Percentiles rank a stretch among this genome's conserved stretches.
These are phyloP conservation scores for Aurifilum marmelostoma DNA, from an alignment of 2,329 filamentous ascomycete genomes.

Conservation along the genomic window DNA sequence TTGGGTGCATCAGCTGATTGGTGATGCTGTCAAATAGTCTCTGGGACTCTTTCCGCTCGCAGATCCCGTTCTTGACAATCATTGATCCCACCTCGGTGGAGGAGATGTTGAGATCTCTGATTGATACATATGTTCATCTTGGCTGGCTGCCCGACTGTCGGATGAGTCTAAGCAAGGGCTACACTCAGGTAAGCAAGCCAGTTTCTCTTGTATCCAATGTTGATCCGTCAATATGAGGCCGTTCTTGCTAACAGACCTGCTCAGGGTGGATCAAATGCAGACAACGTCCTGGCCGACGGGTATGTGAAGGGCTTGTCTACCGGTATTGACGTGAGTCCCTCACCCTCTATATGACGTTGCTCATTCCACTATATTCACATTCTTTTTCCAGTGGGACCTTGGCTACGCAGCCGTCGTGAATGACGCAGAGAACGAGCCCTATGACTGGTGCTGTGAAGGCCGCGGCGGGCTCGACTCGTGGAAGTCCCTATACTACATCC, in stretches of 20 bases:
- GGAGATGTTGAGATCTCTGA: constrained; percentile 69
- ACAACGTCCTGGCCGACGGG: constrained; percentile 69
- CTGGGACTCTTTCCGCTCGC: constrained; percentile 72
- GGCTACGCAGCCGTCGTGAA: constrained; percentile 73
- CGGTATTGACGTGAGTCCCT: constrained; percentile 52
- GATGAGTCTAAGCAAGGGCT: constrained; percentile 69
- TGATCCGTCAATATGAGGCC: too few species aligned
- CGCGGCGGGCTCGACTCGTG: constrained; percentile 72
- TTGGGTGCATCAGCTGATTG: too few species aligned
- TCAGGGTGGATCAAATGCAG: constrained; percentile 73
- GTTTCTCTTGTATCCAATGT: constrained; percentile 31
- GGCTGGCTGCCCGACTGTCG: constrained; percentile 71
- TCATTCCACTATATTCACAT: too few species aligned
- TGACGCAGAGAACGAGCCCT: constrained; percentile 72
- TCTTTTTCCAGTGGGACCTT: constrained; percentile 64
- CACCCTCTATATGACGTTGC: not conserved
- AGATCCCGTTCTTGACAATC: constrained; percentile 70
- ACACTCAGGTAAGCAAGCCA: constrained; percentile 55
- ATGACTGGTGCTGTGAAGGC: constrained; percentile 71
- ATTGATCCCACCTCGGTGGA: constrained; percentile 67
- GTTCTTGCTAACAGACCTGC: constrained; percentile 22
- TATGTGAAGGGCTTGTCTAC: constrained; percentile 66
- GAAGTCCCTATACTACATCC: constrained; percentile 73
- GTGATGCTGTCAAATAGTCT: constrained; percentile 46
- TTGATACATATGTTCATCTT: constrained; percentile 70